These are phyloP conservation scores for Trichosporon sp. DNA, from an alignment of 1,284 basidiomycete species.

Conservation along the genomic window DNA sequence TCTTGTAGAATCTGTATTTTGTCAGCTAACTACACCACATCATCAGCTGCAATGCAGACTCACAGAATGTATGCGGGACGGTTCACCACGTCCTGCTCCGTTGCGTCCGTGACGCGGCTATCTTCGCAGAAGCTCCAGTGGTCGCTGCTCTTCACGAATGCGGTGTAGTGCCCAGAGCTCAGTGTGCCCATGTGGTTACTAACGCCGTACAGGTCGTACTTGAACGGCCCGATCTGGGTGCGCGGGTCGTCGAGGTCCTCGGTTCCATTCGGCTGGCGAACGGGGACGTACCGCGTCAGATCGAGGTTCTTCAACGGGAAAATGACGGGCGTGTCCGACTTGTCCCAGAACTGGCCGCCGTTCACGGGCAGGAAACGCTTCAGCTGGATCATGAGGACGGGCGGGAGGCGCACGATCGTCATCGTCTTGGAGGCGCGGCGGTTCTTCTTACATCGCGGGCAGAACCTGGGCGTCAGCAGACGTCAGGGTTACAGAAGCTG, in stretches of 20 bases:
- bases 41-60: slow-evolving; percentile 24
- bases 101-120: slow-evolving; percentile 70
- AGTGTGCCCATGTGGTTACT: slow-evolving; percentile 91
- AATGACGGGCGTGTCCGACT: slow-evolving; percentile 85
- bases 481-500: background rate
- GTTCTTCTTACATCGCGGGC: slow-evolving; percentile 85
- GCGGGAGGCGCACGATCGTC: slow-evolving; percentile 86
- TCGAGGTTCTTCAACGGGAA: slow-evolving; percentile 84
- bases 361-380: slow-evolving; percentile 88
- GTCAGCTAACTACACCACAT: slow-evolving; percentile 12
- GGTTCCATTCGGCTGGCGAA: slow-evolving; percentile 66
- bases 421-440: slow-evolving; percentile 81
- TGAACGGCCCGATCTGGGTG: slow-evolving; percentile 77
- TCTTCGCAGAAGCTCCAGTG: slow-evolving; percentile 89
- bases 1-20: slow-evolving; percentile 51
- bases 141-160: slow-evolving; percentile 69
- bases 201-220: slow-evolving; percentile 84
- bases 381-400: slow-evolving; percentile 90
- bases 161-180: slow-evolving; percentile 83
- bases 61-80: slow-evolving; percentile 85
- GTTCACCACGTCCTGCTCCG: slow-evolving; percentile 73
- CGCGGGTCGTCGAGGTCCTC: slow-evolving; percentile 68
- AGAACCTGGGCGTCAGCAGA: slow-evolving; percentile 68
- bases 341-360: slow-evolving; percentile 85
- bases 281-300: slow-evolving; percentile 87